Conservation (phyloP, 139 green algal species). For the Coccomyxa sp. region DNA sequence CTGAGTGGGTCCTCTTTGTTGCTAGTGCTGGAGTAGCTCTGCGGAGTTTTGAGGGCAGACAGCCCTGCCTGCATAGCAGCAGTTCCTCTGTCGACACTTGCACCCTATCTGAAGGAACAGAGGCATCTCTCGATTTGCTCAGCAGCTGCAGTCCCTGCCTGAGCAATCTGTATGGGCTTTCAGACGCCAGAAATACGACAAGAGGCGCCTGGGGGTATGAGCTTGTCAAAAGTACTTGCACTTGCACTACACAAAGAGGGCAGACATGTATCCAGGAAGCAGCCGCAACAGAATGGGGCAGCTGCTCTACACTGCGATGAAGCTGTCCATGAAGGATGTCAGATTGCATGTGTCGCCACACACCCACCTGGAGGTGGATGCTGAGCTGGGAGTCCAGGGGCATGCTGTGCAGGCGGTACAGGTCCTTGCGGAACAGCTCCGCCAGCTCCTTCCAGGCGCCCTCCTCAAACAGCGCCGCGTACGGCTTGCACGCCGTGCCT, state of each 20-base stretch:
- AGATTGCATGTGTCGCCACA: too few species aligned
- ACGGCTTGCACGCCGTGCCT: slow-evolving; percentile 44
- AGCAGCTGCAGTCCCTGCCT: slow-evolving; percentile 4
- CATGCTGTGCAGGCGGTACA: slow-evolving; percentile 78
- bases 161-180: not conserved
- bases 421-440: slow-evolving; percentile 67
- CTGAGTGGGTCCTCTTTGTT: slow-evolving; percentile 75
- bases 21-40: slow-evolving; percentile 33
- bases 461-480: slow-evolving; percentile 43
- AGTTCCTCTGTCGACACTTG: too few species aligned
- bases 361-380: slow-evolving; percentile 66
- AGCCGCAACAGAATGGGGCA: not conserved
- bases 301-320: too few species aligned
- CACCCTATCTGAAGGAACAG: too few species aligned
- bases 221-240: not conserved
- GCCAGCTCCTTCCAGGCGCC: slow-evolving; percentile 58
- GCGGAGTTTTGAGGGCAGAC: slow-evolving; percentile 77
- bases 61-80: slow-evolving; percentile 70
- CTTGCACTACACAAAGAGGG: not conserved
- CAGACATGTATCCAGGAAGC: not conserved
- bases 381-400: slow-evolving; percentile 64
- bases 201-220: too few species aligned
- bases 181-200: not conserved
- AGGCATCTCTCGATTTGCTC: too few species aligned
- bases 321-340: not conserved